These are phyloP conservation scores for Aurinia saxatilis DNA, from an alignment of 345 rosid genomes.

Conservation along the genomic window DNA sequence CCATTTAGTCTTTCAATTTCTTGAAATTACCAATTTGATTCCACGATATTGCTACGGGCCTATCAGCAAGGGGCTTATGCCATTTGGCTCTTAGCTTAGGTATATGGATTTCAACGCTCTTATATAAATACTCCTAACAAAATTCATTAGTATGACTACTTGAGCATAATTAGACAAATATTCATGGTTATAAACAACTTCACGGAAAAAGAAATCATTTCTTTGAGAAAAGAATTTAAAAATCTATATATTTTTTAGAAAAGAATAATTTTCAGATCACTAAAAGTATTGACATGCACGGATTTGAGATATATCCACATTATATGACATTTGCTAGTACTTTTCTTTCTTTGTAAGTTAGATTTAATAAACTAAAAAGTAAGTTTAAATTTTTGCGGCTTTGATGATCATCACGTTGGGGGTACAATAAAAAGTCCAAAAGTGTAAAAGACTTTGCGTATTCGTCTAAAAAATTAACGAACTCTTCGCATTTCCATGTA, in stretches of 20 bases:
- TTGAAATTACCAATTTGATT: background rate
- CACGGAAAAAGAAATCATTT: background rate
- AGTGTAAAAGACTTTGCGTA: slow-evolving; percentile 21
- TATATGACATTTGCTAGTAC: background rate
- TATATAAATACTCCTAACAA: no score
- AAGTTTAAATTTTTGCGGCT: slow-evolving; percentile 14
- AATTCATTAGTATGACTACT: background rate
- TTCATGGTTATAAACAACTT: background rate
- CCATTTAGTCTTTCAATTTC: no score
- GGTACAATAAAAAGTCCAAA: background rate
- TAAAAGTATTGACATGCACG: background rate
- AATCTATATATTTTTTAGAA: no score
- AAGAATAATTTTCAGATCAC: no score
- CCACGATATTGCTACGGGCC: background rate
- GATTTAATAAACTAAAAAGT: background rate
- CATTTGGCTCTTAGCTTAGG: background rate
- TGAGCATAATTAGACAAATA: background rate
- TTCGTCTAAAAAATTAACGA: slow-evolving; percentile 16
- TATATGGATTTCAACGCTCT: background rate
- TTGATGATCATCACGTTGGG: slow-evolving; percentile 7
- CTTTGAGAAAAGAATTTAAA: no score
- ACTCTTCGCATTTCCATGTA: slow-evolving; percentile 13
- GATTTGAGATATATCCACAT: background rate
- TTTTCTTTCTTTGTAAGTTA: background rate
- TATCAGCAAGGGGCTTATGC: background rate